Evolutionary conservation across 208 protist genomes (phyloP).

Genomic region (Trypanosoma avium): DNA sequence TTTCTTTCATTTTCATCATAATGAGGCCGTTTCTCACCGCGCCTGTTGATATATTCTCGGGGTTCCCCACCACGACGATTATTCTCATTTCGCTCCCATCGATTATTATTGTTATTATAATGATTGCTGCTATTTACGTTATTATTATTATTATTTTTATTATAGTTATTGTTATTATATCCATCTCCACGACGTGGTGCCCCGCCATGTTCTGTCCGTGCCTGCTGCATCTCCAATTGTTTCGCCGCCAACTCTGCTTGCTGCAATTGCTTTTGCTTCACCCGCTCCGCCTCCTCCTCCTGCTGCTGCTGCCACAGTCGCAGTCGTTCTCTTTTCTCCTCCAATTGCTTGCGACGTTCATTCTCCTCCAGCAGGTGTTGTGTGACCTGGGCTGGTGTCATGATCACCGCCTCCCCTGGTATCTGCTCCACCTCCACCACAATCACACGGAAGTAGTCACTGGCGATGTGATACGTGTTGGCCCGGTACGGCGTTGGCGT

Average conservation of each 20-base stretch:
- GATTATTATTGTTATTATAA: background rate
- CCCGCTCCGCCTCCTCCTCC: constrained; percentile 24
- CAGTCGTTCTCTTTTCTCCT: constrained; percentile 20
- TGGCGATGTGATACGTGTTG: constrained; percentile 82
- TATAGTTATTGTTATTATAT: background rate
- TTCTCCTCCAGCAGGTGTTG: constrained; percentile 51
- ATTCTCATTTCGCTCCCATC: background rate
- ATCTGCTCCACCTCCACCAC: constrained; percentile 66
- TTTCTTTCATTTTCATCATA: too few relatives aligned
- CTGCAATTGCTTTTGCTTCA: constrained; percentile 37
- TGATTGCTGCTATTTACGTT: background rate
- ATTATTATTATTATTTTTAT: constrained; percentile 4
- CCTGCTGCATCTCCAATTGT: background rate
- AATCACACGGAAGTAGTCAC: constrained; percentile 81
- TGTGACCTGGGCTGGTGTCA: constrained; percentile 63
- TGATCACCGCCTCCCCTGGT: constrained; percentile 58
- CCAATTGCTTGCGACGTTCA: constrained; percentile 34
- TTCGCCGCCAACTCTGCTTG: constrained; percentile 4
- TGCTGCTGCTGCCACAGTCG: constrained; percentile 29
- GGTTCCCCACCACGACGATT: background rate
- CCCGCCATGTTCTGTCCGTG: constrained; percentile 1
- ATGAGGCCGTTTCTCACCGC: too few relatives aligned
- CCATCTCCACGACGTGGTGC: background rate
- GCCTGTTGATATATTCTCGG: too few relatives aligned
- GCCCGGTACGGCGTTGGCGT: constrained; percentile 66